Evolutionary conservation across 495 filamentous ascomycete genomes (phyloP), one percentile per base, ranked within the genome.

Genomic region (Aspergillus leporis): DNA sequence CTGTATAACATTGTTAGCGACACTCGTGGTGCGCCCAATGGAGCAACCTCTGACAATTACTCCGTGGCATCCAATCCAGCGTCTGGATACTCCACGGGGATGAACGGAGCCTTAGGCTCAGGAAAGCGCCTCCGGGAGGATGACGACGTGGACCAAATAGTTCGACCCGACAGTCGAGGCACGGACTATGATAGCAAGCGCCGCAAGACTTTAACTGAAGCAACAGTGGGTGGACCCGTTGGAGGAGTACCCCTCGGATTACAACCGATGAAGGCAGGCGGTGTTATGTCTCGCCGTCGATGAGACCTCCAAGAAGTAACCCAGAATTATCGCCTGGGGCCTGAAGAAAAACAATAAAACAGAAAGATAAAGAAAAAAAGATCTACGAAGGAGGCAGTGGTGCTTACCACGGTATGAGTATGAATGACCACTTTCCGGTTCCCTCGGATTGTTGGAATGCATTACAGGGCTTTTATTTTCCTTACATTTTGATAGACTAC

Each of bases 1-100:
- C 77, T 97, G 41, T 96, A 96, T 80, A 94, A 88, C 74, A 86
- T 93, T 47, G 93, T 96, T 71, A 93, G 87, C 66, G 92, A 93
- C 70, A 89, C 92, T 56, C 84, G 91, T 18, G 85, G 83, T 5
- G 78, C 85, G 1, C 75, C 85, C 18, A 93, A 93, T 62, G 91
- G 90, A 6, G 66, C 83, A 1, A 66, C 83, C 1, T 75, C 78
- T 1, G 91, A 93, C 66, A 84, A 85, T 28, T 96, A 96, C 65
- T 75, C 73, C 21, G 81, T 83, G 50, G 75, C 82, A 12, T 79
- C 80, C 3, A 76, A 78, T 58, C 74, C 87, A 14, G 83, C 89
- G 61, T 76, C 85, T 22, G 67, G 74, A 30, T 84, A 85, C 46
- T 70, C 78, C 18, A 69, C 78, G 22, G 61, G 87, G 0, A 80